Conservation (phyloP, 257 asterid genomes). For the Gentiana dahurica region DNA sequence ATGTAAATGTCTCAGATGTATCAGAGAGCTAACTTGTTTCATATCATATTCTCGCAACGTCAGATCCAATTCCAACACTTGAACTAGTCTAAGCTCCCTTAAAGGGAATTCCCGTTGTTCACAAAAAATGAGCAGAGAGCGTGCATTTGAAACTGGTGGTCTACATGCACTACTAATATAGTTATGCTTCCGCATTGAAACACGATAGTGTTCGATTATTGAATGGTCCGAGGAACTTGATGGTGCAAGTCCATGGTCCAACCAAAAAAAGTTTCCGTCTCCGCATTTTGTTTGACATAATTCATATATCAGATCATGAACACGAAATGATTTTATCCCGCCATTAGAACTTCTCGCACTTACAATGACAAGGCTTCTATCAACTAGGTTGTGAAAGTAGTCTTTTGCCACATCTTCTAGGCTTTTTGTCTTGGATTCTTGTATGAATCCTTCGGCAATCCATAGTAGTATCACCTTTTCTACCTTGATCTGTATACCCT, state of each 20-base stretch:
- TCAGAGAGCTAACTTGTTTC: background rate
- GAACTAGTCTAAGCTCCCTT: background rate
- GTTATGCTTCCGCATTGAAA: background rate
- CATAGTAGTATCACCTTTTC: constrained; percentile 12
- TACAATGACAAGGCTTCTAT: constrained; percentile 10
- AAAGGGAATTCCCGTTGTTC: background rate
- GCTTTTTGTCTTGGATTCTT: background rate
- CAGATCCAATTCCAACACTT: constrained; percentile 7
- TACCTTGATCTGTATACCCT: constrained; percentile 2
- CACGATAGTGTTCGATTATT: background rate
- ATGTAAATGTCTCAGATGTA: constrained; percentile 10
- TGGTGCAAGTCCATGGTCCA: background rate
- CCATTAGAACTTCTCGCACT: constrained; percentile 7
- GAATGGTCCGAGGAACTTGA: background rate
- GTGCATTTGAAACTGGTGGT: background rate
- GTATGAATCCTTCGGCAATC: constrained; percentile 17
- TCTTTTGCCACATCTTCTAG: constrained; percentile 16
- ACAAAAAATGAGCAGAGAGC: background rate
- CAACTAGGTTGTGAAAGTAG: constrained; percentile 12
- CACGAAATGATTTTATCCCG: constrained; percentile 8
- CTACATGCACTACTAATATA: background rate
- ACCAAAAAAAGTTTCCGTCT: constrained; percentile 4
- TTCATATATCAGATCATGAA: constrained; percentile 14
- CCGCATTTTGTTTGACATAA: constrained; percentile 9
- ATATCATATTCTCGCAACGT: background rate